phyloP scores from a whole-genome alignment of 768 basidiomycete species.

The Auricularia sp. region DNA sequence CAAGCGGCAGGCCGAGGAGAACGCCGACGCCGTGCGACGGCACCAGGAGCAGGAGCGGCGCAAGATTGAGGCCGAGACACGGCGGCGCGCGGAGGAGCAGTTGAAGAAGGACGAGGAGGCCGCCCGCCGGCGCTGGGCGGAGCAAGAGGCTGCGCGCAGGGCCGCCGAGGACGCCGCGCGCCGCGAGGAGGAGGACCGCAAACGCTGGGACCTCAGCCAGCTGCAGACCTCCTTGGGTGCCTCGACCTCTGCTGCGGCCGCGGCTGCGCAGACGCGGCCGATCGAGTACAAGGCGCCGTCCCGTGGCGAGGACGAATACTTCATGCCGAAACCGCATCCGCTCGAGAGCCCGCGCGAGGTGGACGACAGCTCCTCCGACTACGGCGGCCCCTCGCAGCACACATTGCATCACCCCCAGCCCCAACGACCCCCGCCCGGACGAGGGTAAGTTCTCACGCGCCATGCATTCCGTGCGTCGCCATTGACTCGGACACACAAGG shows the following conservation, averaged over 20 bases:
- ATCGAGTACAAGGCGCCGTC: conserved; percentile 19
- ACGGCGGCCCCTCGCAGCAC: neutral
- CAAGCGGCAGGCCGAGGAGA: conserved; percentile 11
- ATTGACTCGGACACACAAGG: neutral
- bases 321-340: conserved; percentile 25
- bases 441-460: neutral
- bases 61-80: conserved; percentile 8
- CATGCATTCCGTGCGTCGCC: neutral
- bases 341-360: conserved; percentile 55
- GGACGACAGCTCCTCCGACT: conserved; percentile 20
- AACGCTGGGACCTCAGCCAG: conserved; percentile 10
- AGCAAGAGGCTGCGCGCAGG: conserved; percentile 13
- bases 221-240: conserved; percentile 4
- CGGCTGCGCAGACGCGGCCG: conserved; percentile 15
- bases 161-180: neutral
- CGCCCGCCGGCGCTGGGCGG: conserved; percentile 15
- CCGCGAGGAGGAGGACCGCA: conserved; percentile 3
- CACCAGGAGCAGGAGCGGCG: conserved; percentile 15
- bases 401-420: conserved; percentile 15
- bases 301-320: conserved; percentile 32
- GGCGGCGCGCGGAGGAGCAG: conserved; percentile 4
- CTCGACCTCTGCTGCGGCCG: conserved; percentile 6
- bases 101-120: conserved; percentile 14
- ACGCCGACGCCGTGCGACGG: conserved; percentile 14
- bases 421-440: conserved; percentile 5